Base-by-base conservation (phyloP, 495 filamentous ascomycete species). In the Schizothecium vesticola region DNA sequence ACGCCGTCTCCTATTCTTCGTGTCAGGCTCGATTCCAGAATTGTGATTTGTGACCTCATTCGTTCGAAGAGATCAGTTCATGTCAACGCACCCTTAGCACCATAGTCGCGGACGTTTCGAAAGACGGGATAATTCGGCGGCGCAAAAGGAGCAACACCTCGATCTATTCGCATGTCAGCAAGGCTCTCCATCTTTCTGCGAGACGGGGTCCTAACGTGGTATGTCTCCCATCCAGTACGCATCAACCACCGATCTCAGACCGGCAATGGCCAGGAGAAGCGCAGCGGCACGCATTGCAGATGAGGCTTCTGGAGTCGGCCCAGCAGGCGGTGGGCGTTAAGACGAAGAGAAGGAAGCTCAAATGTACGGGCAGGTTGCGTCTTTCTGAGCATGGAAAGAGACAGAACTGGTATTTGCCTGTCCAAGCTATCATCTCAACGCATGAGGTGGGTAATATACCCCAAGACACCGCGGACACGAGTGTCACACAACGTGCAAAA, bases 21-120 rank as follows among this genome's bases (percentile, higher is more conserved):
- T 13, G 26, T 58, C 25, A 60, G 8, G 6, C 16, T 23, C 21
- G 11, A 21, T 16, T 12, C 11, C 16, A 12, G n/a, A 1, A 7
- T 29, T 19, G 13, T n/a, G 55, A 12, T 51, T 9, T n/a, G 23
- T 16, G 59, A 31, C 59, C 26, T 36, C 12, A 43, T 43, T 13
- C 33, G 13, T 5, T 43, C 1, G 33, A 29, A 10, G 28, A 29
- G 28, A 43, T 43, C 12, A 43, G 31, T 43, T 43, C 33, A 21
- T 56, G 31, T 43, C 58, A 9, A 71, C 76, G 51, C 70, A 87
- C 87, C 88, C 75, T 72, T 82, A 56, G 87, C 87, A 56, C 86
- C 87, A 72, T 80, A 87, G 74, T 87, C 85, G 71, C 83, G 87
- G 24, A 88, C 84, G 70, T 87, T 89, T 23, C 87, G 82, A 61